phyloP scores from a whole-genome alignment of 306 rosid genomes.

The Gastrolobium bilobum region DNA sequence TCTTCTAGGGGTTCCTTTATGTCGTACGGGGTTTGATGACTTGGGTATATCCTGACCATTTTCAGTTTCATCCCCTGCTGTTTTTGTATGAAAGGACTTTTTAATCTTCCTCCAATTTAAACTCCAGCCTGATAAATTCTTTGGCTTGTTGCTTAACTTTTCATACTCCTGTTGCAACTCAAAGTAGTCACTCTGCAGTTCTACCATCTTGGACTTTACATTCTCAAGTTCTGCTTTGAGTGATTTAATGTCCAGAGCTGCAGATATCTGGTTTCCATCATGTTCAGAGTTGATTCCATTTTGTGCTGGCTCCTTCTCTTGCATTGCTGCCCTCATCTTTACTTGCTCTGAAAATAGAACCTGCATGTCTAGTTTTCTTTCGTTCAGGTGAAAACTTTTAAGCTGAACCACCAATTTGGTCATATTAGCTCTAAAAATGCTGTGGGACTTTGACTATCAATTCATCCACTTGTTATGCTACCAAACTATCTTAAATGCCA shows the following conservation, averaged over 20 bases:
- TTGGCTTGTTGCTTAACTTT: slow-evolving; percentile 63
- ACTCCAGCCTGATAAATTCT: slow-evolving; percentile 66
- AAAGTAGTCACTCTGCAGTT: slow-evolving; percentile 77
- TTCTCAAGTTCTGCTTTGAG: slow-evolving; percentile 81
- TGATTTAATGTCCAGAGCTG: slow-evolving; percentile 52
- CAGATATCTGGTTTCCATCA: slow-evolving; percentile 65
- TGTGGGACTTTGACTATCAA: background rate
- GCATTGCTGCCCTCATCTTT: slow-evolving; percentile 84
- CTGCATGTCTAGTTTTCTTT: slow-evolving; percentile 60
- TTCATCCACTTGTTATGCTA: background rate
- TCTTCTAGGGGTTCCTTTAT: slow-evolving; percentile 54
- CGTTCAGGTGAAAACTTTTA: slow-evolving; percentile 42
- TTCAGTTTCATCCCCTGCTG: slow-evolving; percentile 60
- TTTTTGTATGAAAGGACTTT: slow-evolving; percentile 72
- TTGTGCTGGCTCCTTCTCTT: slow-evolving; percentile 73
- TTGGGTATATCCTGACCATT: slow-evolving; percentile 49
- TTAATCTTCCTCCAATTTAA: slow-evolving; percentile 80
- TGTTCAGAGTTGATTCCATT: slow-evolving; percentile 62
- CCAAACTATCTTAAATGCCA: slow-evolving; percentile 11
- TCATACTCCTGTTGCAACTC: slow-evolving; percentile 81
- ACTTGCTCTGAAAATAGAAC: slow-evolving; percentile 81
- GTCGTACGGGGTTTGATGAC: slow-evolving; percentile 46
- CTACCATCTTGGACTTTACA: slow-evolving; percentile 71
- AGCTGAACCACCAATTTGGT: slow-evolving; percentile 15
- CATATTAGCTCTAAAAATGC: slow-evolving; percentile 25